These are phyloP conservation scores for Diaporthe citrichinensis DNA, from an alignment of 2,329 filamentous ascomycete genomes.

Conservation along the genomic window DNA sequence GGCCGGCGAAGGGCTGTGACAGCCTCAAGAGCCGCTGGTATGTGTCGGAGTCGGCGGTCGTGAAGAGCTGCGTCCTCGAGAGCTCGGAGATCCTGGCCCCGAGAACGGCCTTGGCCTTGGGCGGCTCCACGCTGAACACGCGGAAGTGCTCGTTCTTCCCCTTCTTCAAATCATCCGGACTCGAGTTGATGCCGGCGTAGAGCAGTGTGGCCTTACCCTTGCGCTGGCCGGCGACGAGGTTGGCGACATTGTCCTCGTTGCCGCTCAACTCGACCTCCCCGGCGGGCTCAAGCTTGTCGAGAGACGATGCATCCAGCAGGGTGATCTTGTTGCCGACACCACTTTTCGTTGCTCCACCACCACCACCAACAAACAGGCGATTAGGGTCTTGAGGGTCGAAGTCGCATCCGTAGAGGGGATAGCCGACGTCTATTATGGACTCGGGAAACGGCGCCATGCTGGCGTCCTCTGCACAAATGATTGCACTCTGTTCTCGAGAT, in stretches of 20 bases:
- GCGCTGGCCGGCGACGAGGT: constrained; percentile 78
- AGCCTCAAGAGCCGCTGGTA: constrained; percentile 74
- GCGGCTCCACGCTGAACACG: constrained; percentile 73
- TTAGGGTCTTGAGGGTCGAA: constrained; percentile 86
- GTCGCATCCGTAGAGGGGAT: constrained; percentile 88
- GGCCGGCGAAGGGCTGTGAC: constrained; percentile 63
- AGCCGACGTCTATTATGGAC: constrained; percentile 79
- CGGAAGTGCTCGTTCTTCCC: constrained; percentile 89
- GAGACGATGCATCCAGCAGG: constrained; percentile 78
- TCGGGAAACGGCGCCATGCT: constrained; percentile 55
- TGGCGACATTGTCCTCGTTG: constrained; percentile 91
- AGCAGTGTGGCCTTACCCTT: constrained; percentile 69
- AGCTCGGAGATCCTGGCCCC: constrained; percentile 63
- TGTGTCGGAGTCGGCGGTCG: constrained; percentile 63
- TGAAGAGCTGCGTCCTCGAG: constrained; percentile 67
- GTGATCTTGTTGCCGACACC: constrained; percentile 91
- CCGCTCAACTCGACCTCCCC: constrained; percentile 84
- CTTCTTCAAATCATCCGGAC: constrained; percentile 76
- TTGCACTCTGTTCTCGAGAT: neutral
- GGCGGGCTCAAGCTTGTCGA: constrained; percentile 73
- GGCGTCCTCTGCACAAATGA: constrained; percentile 2
- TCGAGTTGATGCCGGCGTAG: constrained; percentile 89
- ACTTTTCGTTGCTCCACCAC: constrained; percentile 84
- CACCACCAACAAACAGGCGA: constrained; percentile 86
- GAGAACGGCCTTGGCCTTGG: constrained; percentile 50